Percentiles rank a stretch among this genome's conserved stretches.
Conservation (phyloP, 2,329 filamentous ascomycete genomes). For the Phoma herbarum region DNA sequence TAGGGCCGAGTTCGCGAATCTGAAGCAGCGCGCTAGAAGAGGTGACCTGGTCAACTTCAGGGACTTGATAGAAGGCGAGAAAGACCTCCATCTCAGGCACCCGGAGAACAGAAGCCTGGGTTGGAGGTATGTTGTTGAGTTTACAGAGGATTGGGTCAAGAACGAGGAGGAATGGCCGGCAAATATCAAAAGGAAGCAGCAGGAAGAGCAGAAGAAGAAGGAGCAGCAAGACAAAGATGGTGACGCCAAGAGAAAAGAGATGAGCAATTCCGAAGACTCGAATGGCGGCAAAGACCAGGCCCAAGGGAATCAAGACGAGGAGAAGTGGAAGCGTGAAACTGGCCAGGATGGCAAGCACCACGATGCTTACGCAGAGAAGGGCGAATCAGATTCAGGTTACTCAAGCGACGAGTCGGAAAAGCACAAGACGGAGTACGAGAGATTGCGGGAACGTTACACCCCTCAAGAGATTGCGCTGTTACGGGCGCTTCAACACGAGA, state of each 20-base stretch:
- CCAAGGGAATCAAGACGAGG: slow-evolving; percentile 37
- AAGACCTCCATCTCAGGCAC: slow-evolving; percentile 57
- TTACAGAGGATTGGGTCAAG: slow-evolving; percentile 61
- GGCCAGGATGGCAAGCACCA: slow-evolving; percentile 50
- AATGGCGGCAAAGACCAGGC: slow-evolving; percentile 1
- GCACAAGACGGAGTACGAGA: slow-evolving; percentile 37
- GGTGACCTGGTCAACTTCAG: slow-evolving; percentile 53
- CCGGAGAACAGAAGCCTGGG: slow-evolving; percentile 57
- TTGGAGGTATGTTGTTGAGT: slow-evolving; percentile 61
- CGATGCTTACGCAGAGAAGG: slow-evolving; percentile 45
- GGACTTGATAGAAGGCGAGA: slow-evolving; percentile 36
- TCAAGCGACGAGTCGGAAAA: slow-evolving; percentile 31
- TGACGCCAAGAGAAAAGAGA: slow-evolving; percentile 30
- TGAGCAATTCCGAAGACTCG: slow-evolving; percentile 16
- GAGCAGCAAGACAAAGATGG: slow-evolving; percentile 30
- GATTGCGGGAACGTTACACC: slow-evolving; percentile 50
- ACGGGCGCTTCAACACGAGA: slow-evolving; percentile 56
- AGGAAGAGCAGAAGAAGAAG: slow-evolving; percentile 28
- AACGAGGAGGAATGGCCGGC: slow-evolving; percentile 59
- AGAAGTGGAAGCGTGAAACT: slow-evolving; percentile 32
- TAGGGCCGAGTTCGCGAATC: slow-evolving; percentile 32
- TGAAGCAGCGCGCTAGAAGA: slow-evolving; percentile 34
- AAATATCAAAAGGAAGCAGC: slow-evolving; percentile 55
- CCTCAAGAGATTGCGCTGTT: slow-evolving; percentile 52
- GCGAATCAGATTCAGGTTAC: slow-evolving; percentile 25